phyloP scores from a whole-genome alignment of 2,329 filamentous ascomycete species.

The Stagonosporopsis tanaceti region DNA sequence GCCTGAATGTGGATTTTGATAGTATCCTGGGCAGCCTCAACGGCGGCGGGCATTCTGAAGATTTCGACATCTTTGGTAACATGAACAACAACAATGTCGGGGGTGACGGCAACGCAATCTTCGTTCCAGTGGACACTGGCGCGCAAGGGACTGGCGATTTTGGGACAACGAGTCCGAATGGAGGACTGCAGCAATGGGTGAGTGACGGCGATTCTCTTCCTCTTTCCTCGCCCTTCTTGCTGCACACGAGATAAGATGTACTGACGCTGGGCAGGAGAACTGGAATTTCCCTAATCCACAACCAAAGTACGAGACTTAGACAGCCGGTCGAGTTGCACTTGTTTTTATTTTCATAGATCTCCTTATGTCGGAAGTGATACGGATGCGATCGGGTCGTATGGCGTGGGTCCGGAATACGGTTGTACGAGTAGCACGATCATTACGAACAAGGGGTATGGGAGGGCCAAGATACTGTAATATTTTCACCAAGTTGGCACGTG shows the following conservation, averaged over 20 bases:
- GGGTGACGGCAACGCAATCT: constrained; percentile 44
- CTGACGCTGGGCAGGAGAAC: constrained; percentile 29
- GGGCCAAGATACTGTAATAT: background rate
- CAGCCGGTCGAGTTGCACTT: background rate
- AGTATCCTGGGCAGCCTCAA: constrained; percentile 39
- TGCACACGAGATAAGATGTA: background rate
- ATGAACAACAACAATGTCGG: constrained; percentile 2
- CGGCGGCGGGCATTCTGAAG: constrained; percentile 20
- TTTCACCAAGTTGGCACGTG: background rate
- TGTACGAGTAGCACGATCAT: constrained; percentile 4
- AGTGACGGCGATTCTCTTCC: constrained; percentile 12
- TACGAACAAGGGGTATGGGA: background rate
- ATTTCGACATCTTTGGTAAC: constrained; percentile 19
- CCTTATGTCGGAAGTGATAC: background rate
- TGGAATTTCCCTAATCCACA: constrained; percentile 38
- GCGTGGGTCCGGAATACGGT: constrained; percentile 6
- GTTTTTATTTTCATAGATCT: constrained; percentile 9
- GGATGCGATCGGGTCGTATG: constrained; percentile 10
- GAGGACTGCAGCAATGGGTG: constrained; percentile 44
- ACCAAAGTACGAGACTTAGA: constrained; percentile 29
- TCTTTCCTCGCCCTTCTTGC: background rate
- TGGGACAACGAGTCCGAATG: constrained; percentile 36
- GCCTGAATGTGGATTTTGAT: constrained; percentile 45
- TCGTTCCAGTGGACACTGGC: constrained; percentile 44
- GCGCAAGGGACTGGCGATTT: constrained; percentile 27